Evolutionary conservation across 2,329 filamentous ascomycete genomes (phyloP).

Genomic region (Xylariaceae sp.): DNA sequence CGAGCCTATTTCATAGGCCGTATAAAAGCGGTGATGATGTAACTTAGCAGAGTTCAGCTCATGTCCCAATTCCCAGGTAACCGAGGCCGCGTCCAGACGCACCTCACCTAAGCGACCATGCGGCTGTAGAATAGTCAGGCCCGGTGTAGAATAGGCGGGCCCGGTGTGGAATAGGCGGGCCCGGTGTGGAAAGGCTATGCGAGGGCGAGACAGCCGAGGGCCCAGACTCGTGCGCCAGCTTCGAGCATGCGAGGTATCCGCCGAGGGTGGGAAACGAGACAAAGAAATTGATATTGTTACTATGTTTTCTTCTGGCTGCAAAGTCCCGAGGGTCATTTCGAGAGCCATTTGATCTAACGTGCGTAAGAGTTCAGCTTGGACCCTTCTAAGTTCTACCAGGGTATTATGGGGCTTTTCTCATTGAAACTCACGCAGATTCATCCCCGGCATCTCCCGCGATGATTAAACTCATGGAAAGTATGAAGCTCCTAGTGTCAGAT

Average conservation of each 20-base stretch:
- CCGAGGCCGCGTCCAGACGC: background rate
- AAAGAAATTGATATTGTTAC: conserved; percentile 5
- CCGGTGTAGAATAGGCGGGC: too few relatives aligned
- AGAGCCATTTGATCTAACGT: conserved; percentile 8
- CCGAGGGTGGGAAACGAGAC: conserved; percentile 1
- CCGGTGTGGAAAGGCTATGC: background rate
- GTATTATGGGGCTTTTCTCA: too few relatives aligned
- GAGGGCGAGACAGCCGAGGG: conserved; percentile 7
- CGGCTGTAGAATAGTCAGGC: too few relatives aligned
- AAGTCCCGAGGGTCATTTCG: conserved; percentile 1
- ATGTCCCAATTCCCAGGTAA: conserved; percentile 1
- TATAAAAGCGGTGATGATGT: conserved; percentile 6
- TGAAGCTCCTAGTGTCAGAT: too few relatives aligned
- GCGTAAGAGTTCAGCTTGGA: conserved; percentile 7
- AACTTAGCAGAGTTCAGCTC: background rate
- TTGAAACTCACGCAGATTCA: background rate
- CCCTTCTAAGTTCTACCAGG: too few relatives aligned
- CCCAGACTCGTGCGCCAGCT: conserved; percentile 1
- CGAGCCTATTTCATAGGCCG: too few relatives aligned
- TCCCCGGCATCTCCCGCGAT: background rate
- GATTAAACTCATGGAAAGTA: too few relatives aligned
- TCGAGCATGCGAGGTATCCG: background rate
- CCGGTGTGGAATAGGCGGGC: too few relatives aligned
- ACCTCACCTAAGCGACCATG: background rate
- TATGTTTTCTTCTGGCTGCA: conserved; percentile 12